phyloP scores from a whole-genome alignment of 345 rosid genomes.

The rapeseed (Brassica napus) region DNA sequence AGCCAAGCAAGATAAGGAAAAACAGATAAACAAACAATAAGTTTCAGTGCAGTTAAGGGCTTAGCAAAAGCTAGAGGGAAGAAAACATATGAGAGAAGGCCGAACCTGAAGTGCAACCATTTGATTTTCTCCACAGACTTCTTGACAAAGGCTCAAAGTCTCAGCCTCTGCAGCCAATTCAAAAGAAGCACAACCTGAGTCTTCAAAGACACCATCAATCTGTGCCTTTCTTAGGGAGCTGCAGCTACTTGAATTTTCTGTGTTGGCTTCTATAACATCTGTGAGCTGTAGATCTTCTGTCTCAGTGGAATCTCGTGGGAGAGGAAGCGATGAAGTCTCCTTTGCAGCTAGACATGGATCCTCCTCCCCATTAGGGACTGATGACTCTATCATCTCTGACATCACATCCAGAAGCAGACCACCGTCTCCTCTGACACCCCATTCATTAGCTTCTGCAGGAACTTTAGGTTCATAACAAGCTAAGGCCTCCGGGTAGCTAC shows the following conservation, averaged over 20 bases:
- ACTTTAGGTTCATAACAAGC: constrained; percentile 30
- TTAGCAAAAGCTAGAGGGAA: neutral
- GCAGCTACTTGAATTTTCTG: constrained; percentile 21
- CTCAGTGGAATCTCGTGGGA: constrained; percentile 31
- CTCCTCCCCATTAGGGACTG: constrained; percentile 37
- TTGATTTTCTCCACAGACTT: constrained; percentile 3
- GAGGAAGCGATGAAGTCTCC: constrained; percentile 38
- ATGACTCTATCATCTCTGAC: constrained; percentile 32
- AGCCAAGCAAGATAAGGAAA: neutral
- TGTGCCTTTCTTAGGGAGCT: constrained; percentile 5
- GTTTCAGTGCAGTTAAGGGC: neutral
- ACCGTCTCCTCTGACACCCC: constrained; percentile 27
- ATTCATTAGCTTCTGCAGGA: neutral
- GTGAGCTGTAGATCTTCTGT: constrained; percentile 27
- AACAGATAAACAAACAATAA: neutral
- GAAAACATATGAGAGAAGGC: neutral
- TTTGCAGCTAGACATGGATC: constrained; percentile 28
- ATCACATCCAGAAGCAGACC: constrained; percentile 36
- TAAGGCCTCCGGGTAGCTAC: constrained; percentile 6
- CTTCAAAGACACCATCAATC: constrained; percentile 26
- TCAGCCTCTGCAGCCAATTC: constrained; percentile 27
- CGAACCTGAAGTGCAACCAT: constrained; percentile 41
- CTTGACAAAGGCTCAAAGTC: constrained; percentile 7
- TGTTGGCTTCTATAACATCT: constrained; percentile 15
- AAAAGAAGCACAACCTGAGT: constrained; percentile 5